Evolutionary conservation across 148 eudicot species (phyloP), one percentile per base, ranked within the genome.

Genomic region (Rhododendron kiyosumense): DNA sequence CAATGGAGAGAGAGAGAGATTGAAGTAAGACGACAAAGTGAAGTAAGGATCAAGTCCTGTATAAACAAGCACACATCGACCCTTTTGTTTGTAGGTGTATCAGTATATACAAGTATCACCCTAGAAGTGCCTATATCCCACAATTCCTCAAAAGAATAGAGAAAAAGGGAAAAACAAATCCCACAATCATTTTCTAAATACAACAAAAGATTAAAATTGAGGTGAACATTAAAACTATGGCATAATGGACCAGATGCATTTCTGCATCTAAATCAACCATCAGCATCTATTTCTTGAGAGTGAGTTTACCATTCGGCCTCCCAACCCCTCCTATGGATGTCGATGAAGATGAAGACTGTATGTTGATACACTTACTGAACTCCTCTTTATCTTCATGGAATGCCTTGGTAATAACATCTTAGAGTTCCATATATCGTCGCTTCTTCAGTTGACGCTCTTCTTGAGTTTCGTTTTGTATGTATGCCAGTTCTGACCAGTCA

Each of bases 321-420:
- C 78, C 82, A 24, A 78, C 85, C 12, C 51, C 77, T 57, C 38
- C 52, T 46, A 85, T 78, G 32, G 94, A 91, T 43, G 94, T 86
- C 2, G 95, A 87, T 14, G 98, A 95, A 3, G 98, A 93, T 2
- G 94, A 91, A n/a, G 96, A 91, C 7, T 91, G 88, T 57, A 88
- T 36, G 14, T 82, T 88, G 84, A 80, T 73, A 59, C 91, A 88
- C 82, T 82, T 90, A 32, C 88, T 87, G 26, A 85, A 85, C 77
- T 90, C 96, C 89, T 91, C 90, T 88, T 93, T 90, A 79, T 96
- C 98, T 91, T 94, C 92, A 0, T 88, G 86, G 80, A 90, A 96
- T 32, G 98, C 98, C 83, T 92, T 90, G 22, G 48, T 85, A 32
- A 96, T 85, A 82, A 90, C 85, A 32, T 93, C 95, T 93, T 94